Evolutionary conservation across 2,329 filamentous ascomycete species (phyloP), one percentile per base, ranked within the genome.

Genomic region (Aspergillus hiratsukae): DNA sequence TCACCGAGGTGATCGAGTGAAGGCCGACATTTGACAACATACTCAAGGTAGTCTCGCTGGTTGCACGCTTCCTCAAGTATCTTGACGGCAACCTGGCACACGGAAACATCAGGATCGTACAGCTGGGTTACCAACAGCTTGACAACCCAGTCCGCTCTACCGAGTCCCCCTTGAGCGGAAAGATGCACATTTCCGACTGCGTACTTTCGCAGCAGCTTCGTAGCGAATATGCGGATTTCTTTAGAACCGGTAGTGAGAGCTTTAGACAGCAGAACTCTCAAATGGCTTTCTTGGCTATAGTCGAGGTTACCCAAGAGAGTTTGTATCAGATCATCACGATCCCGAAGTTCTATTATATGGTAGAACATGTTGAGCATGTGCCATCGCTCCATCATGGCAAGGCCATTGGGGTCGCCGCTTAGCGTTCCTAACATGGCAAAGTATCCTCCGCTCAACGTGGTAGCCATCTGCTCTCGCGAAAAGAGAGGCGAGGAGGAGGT

Each of bases 321-420:
- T 69, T 92, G 91, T 70, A 97, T 91, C 57, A 99, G 80, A 71
- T 99, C 94, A 48, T 93, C 91, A 2, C 94, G 88, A 72, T 94
- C 89, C 65, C 89, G 91, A 48, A 96, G 80, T 68, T 97, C 93
- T 56, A 97, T 84, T 59, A 99, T 96, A 73, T 97, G 94, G 71
- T 99, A 99, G 81, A 97, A 95, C 91, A 99, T 99, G 74, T 97
- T 97, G 76, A 97, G 92, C 82, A 99, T 95, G 65, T 91, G 90
- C 93, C 94, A 97, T 65, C 91, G 82, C 71, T 97, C 93, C 69
- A 99, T 84, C 76, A 99, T 93, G 59, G 88, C 86, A 25, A 97
- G 81, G 0, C 94, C 94, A 64, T 88, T 90, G 0, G 83, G 78
- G 66, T 96, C 91, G 53, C 87, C 87, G 65, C 89, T 97, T 56